Conservation (phyloP, 1,139 yeast species). For the Candida glucosophila region DNA sequence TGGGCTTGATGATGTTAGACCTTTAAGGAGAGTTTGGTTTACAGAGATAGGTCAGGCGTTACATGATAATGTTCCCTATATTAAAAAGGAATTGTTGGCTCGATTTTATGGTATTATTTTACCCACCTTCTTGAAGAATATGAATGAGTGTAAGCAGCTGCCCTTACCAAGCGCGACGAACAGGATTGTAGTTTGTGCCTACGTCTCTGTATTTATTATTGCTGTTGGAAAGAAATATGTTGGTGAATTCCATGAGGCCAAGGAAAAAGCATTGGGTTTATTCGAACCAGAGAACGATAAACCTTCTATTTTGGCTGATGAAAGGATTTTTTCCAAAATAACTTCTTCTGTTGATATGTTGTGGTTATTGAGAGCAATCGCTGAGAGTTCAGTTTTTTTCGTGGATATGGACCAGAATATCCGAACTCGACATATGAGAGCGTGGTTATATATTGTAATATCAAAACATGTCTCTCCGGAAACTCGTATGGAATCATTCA, state of each 20-base stretch:
- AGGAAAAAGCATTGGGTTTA: slow-evolving; percentile 14
- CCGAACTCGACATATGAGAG: slow-evolving; percentile 14
- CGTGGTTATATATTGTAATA: slow-evolving; percentile 37
- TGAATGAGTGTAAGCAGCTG: slow-evolving; percentile 34
- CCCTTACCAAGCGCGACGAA: slow-evolving; percentile 43
- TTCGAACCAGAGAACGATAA: slow-evolving; percentile 25
- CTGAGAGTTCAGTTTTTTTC: slow-evolving; percentile 8
- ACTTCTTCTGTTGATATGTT: slow-evolving; percentile 29
- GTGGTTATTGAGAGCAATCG: slow-evolving; percentile 47
- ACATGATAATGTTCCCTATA: slow-evolving; percentile 2
- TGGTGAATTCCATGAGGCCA: slow-evolving; percentile 5
- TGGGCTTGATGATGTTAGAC: slow-evolving; percentile 63
- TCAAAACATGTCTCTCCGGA: slow-evolving; percentile 28
- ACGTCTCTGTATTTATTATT: slow-evolving; percentile 21
- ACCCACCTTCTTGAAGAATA: slow-evolving; percentile 24
- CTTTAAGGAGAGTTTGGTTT: slow-evolving; percentile 61
- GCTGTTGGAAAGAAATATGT: slow-evolving; percentile 1
- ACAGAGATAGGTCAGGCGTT: slow-evolving; percentile 35
- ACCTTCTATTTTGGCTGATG: slow-evolving; percentile 34
- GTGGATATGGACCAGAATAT: slow-evolving; percentile 5
- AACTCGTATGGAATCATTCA: slow-evolving; percentile 22
- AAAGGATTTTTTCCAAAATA: slow-evolving; percentile 44
- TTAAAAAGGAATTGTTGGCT: slow-evolving; percentile 2
- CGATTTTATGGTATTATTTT: slow-evolving; percentile 12
- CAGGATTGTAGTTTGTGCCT: slow-evolving; percentile 42